phyloP scores from a whole-genome alignment of 805 yeast species.

The Lipomyces oligophaga region DNA sequence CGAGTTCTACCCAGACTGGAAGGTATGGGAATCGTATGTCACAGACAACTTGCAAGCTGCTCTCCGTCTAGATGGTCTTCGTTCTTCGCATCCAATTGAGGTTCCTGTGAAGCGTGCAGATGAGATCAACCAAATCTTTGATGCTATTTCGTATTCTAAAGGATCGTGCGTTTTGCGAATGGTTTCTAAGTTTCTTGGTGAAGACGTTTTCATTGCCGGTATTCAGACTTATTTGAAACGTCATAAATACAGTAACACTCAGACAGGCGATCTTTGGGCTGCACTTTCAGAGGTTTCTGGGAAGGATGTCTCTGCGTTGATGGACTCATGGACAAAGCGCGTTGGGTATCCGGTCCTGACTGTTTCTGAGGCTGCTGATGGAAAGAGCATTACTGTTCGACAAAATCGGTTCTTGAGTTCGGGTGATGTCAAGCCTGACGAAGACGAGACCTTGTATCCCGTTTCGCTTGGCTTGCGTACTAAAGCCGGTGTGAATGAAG shows the following conservation, averaged over 20 bases:
- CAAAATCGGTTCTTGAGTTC: constrained; percentile 62
- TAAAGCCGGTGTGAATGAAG: constrained; percentile 56
- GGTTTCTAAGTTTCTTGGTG: constrained; percentile 69
- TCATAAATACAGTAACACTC: constrained; percentile 66
- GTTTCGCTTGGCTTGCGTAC: constrained; percentile 56
- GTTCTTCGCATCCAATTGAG: constrained; percentile 82
- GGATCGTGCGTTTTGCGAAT: constrained; percentile 76
- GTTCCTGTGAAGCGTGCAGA: constrained; percentile 75
- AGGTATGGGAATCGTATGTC: constrained; percentile 77
- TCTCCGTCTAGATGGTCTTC: constrained; percentile 62
- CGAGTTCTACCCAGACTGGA: constrained; percentile 76
- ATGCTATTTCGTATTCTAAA: constrained; percentile 74
- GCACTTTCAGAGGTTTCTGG: constrained; percentile 62
- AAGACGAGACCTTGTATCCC: constrained; percentile 52
- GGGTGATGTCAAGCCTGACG: constrained; percentile 58
- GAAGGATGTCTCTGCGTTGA: constrained; percentile 53
- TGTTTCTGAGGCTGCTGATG: constrained; percentile 43
- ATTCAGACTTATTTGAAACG: constrained; percentile 63
- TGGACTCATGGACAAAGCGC: constrained; percentile 68
- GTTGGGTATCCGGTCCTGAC: constrained; percentile 69
- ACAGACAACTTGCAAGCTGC: constrained; percentile 71
- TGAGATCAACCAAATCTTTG: constrained; percentile 80
- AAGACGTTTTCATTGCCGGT: constrained; percentile 64
- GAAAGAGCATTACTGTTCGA: constrained; percentile 39
- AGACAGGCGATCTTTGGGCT: constrained; percentile 68